Evolutionary conservation across 192 early-diverging fungal genomes (phyloP), one percentile per base, ranked within the genome.

Genomic region (Chytriomyces sp.): DNA sequence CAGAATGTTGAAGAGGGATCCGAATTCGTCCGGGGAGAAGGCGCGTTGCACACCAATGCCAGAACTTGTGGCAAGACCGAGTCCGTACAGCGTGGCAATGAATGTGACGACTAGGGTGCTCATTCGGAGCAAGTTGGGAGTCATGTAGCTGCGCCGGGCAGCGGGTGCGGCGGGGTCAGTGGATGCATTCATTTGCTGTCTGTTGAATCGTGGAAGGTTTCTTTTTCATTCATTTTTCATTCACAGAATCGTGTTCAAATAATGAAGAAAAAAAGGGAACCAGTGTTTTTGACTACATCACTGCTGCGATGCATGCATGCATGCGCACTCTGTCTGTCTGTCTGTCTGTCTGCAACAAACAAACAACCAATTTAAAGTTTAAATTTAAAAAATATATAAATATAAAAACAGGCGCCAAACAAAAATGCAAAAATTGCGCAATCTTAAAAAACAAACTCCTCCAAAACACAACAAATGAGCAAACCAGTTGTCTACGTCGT

Each of bases 401-500:
- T 2, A 35, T 35, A 35, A 35, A 35, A 35, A 35, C 28, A 35
- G 28, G 2, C 28, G 28, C 28, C 0, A 35, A 35, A n/a, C n/a
- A n/a, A n/a, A n/a, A n/a, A n/a, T n/a, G n/a, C 28, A 35, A 35
- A 35, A 35, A 35, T 35, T 35, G 28, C 28, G 28, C 28, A 35
- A 35, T 35, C 28, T n/a, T n/a, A 35, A 35, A 35, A 35, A 35
- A 35, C 28, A 35, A 35, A 35, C 28, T 2, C 28, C n/a, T n/a
- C 9, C 8, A 13, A 10, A 23, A 57, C 0, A 11, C 47, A n/a
- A 50, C 20, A 11, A 16, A 50, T 7, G 50, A 10, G 10, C 44
- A 75, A 65, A 44, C 80, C 88, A 18, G 80, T 78, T 50, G 84
- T 93, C 62, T 89, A 87, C 82, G 89, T 93, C 72, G 85, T 92